A percentile compares a stretch with the other conserved stretches of the same genome.
These are phyloP conservation scores for Candida namnaoensis DNA, from an alignment of 805 yeast genomes.

Conservation along the genomic window DNA sequence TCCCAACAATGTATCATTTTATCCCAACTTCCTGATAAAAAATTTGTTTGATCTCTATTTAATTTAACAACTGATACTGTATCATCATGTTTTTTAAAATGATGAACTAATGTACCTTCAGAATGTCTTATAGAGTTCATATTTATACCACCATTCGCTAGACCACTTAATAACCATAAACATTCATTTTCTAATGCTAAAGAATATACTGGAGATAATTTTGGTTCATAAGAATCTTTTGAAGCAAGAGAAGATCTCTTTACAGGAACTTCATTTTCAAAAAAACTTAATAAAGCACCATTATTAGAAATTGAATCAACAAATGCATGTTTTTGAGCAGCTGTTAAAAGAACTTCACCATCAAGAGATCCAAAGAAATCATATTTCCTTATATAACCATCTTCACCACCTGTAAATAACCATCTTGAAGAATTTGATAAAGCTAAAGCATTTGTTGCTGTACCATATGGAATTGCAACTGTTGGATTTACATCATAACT, in stretches of 20 bases:
- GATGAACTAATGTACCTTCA: constrained; percentile 77
- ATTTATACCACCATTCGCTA: constrained; percentile 77
- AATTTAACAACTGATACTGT: constrained; percentile 68
- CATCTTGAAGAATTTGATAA: constrained; percentile 75
- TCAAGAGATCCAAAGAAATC: constrained; percentile 80
- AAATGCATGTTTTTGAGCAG: constrained; percentile 82
- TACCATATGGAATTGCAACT: constrained; percentile 79
- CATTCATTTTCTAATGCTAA: constrained; percentile 79
- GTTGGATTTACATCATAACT: constrained; percentile 71
- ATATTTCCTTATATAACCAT: constrained; percentile 86
- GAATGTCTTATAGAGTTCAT: constrained; percentile 74
- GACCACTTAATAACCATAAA: constrained; percentile 77
- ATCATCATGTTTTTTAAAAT: constrained; percentile 61
- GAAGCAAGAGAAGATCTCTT: constrained; percentile 27
- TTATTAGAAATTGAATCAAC: constrained; percentile 82
- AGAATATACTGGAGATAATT: constrained; percentile 78
- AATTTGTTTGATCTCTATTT: constrained; percentile 49
- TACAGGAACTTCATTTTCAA: constrained; percentile 95
- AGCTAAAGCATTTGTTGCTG: constrained; percentile 71
- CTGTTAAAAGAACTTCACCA: constrained; percentile 80
- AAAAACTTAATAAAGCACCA: constrained; percentile 76
- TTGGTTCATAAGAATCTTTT: constrained; percentile 37
- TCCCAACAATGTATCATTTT: constrained; percentile 78
- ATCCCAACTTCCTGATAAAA: constrained; percentile 91
- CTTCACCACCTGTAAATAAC: constrained; percentile 92